Evolutionary conservation across 2,329 filamentous ascomycete species (phyloP), one percentile per base, ranked within the genome.

Genomic region (Colletotrichum gloeosporioides): DNA sequence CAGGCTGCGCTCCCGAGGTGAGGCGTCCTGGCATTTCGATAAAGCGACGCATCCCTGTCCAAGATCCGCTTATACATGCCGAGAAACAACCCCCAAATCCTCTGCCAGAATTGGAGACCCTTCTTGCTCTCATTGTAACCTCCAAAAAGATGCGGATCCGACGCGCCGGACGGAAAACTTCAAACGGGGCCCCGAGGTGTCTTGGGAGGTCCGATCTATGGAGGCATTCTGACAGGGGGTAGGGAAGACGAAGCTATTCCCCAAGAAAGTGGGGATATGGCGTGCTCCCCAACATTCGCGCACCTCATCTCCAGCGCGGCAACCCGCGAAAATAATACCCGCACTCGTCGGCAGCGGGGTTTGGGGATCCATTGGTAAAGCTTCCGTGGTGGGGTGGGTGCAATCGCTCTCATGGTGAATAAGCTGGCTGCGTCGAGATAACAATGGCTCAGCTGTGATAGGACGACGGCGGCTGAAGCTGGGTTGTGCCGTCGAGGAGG

Each of bases 251-350:
- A 49, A 34, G 49, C 9, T 36, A 78, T 78, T 69, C 77, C 53
- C 64, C 77, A 78, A 78, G 68, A 70, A 73, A 77, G 73, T 77
- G 77, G 75, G 69, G 69, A 75, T 57, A 78, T 78, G 65, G 77
- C 77, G 77, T 78, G 77, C 77, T 78, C 69, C 39, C 69, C 73
- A 59, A 36, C 15, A 44, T 65, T 32, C 55, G 49, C 55, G 53
- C 66, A 71, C 63, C 67, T 69, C 70, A 69, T 65, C 53, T 36
- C 15, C 29, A n/a, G 39, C 55, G 53, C 59, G 31, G 25, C 70
- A 69, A 61, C 36, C 64, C 34, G n/a, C 53, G 15, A 18, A 31
- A 31, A 61, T 25, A 16, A 22, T 25, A 29, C 29, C 59, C 36
- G 63, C 36, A 18, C 15, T 49, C 55, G 22, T 27, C 31, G 32